These are phyloP conservation scores for Cystobasidium sp. DNA, from an alignment of 1,284 basidiomycete species.

Conservation along the genomic window DNA sequence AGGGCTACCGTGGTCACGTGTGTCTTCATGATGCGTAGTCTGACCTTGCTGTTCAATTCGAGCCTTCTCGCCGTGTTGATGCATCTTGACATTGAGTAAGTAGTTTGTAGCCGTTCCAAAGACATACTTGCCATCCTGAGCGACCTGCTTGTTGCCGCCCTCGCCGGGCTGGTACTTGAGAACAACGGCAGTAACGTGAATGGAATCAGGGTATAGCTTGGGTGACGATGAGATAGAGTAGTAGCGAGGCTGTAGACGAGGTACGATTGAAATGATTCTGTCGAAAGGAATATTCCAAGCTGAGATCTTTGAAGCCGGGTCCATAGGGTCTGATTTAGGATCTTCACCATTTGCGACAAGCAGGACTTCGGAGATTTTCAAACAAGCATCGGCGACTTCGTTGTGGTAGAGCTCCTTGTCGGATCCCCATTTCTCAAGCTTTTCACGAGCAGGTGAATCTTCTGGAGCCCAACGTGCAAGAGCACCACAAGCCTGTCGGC, in stretches of 20 bases:
- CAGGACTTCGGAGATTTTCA: slow-evolving; percentile 89
- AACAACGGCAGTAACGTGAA: slow-evolving; percentile 94
- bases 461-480: slow-evolving; percentile 87
- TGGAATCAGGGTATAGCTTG: slow-evolving; percentile 81
- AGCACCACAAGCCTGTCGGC: slow-evolving; percentile 86
- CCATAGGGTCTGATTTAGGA: slow-evolving; percentile 58
- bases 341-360: slow-evolving; percentile 84
- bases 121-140: slow-evolving; percentile 65
- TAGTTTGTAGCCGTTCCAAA: slow-evolving; percentile 91
- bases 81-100: slow-evolving; percentile 84
- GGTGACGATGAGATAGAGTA: slow-evolving; percentile 98
- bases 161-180: slow-evolving; percentile 77
- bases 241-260: slow-evolving; percentile 92
- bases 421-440: slow-evolving; percentile 76
- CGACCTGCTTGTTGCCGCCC: slow-evolving; percentile 51
- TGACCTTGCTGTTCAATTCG: slow-evolving; percentile 61
- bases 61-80: slow-evolving; percentile 61
- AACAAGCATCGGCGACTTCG: slow-evolving; percentile 76
- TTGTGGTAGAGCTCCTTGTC: slow-evolving; percentile 84
- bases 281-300: slow-evolving; percentile 96
- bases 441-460: slow-evolving; percentile 69
- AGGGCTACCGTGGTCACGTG: slow-evolving; percentile 63
- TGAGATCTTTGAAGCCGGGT: slow-evolving; percentile 66
- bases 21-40: slow-evolving; percentile 58
- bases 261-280: slow-evolving; percentile 87